Evolutionary conservation across 2,329 filamentous ascomycete species (phyloP), one percentile per base, ranked within the genome.

Genomic region (Aspergillus piperis): DNA sequence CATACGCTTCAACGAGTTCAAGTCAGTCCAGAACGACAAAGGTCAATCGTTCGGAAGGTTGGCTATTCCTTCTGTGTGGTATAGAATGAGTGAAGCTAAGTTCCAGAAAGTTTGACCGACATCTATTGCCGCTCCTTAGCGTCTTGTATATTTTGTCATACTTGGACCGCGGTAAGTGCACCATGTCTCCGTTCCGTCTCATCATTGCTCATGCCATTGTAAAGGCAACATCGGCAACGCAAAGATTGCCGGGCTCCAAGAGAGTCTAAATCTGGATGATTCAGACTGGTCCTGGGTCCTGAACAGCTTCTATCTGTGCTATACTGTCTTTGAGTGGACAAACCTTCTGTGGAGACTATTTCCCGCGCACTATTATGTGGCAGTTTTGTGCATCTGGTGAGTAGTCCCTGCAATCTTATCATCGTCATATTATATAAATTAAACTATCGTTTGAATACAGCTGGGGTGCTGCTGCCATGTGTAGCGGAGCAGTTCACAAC

Each of bases 381-480:
- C 66, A 5, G 23, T 47, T 2, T 44, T 69, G 3, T 71, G 65
- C 30, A 62, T 69, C 25, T 70, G 64, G 68, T 69, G 59, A 60
- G 67, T 21, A 10, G 5, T 11, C 13, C 2, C 8, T 5, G 3
- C n/a, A 30, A 13, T 11, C 15, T 4, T 5, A 30, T 8, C 11
- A 11, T 7, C 6, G 11, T n/a, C 27, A 19, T 30, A 38, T 1
- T 3, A 17, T 32, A 25, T 10, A 39, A 47, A 54, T 38, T 57
- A 7, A 63, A 5, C 19, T 3, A 15, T n/a, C 13, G 10, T 10
- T 0, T 41, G 38, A 13, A 17, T 47, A 42, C 32, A 71, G 67
- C 41, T 70, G 66, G 69, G 69, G 68, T 13, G 61, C 66, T 17
- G 64, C 67, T 0, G 69, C 68, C 15, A 70, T 71, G 68, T 71